These are phyloP conservation scores for Cyberlindnera mrakii DNA, from an alignment of 805 yeast genomes.

Conservation along the genomic window DNA sequence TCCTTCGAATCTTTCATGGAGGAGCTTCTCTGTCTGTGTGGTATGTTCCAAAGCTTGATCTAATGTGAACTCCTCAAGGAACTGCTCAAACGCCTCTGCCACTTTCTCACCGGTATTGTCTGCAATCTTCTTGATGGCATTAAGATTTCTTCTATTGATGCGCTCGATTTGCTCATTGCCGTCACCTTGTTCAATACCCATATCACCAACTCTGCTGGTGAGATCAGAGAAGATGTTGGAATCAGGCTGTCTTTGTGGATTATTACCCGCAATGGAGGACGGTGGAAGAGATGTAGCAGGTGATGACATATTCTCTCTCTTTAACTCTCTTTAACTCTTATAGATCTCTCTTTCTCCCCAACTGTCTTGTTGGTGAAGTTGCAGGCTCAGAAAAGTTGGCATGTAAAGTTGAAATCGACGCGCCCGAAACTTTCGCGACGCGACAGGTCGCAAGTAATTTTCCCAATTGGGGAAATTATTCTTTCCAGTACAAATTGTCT, in stretches of 20 bases:
- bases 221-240: constrained; percentile 15
- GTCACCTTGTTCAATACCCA: constrained; percentile 6
- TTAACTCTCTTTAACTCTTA: background rate
- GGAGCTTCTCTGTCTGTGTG: constrained; percentile 25
- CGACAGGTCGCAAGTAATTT: constrained; percentile 8
- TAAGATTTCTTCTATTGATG: constrained; percentile 49
- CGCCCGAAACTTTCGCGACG: constrained; percentile 2
- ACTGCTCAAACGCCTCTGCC: constrained; percentile 82
- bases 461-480: constrained; percentile 11
- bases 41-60: constrained; percentile 26
- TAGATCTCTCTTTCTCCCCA: background rate
- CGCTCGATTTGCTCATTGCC: constrained; percentile 19
- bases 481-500: background rate
- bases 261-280: constrained; percentile 7
- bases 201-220: constrained; percentile 14
- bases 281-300: constrained; percentile 11
- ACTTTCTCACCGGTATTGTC: constrained; percentile 94
- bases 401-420: constrained; percentile 1
- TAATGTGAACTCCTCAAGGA: constrained; percentile 58
- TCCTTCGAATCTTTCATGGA: constrained; percentile 41
- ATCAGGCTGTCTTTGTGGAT: constrained; percentile 2
- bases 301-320: constrained; percentile 7
- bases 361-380: background rate
- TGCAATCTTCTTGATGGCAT: constrained; percentile 75
- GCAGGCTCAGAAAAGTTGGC: background rate